These are phyloP conservation scores for Candida sanyaensis DNA, from an alignment of 1,139 yeast genomes.

Conservation along the genomic window DNA sequence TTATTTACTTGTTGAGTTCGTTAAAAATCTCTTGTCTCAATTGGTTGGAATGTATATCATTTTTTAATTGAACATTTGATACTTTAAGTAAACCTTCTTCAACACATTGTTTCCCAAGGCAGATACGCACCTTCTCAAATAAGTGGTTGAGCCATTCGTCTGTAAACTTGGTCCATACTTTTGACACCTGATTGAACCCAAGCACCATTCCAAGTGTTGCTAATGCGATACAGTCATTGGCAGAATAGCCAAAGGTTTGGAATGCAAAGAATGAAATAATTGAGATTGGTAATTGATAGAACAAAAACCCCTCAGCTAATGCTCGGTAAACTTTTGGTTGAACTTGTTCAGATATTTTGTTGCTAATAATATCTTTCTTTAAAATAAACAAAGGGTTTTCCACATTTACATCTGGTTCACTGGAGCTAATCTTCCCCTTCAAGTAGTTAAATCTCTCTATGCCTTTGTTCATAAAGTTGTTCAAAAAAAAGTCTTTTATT, in stretches of 20 bases:
- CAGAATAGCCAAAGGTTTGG: conserved; percentile 36
- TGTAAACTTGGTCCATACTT: conserved; percentile 35
- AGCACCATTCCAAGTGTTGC: conserved; percentile 42
- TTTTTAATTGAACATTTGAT: conserved; percentile 24
- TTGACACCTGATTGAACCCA: conserved; percentile 47
- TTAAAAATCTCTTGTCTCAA: conserved; percentile 22
- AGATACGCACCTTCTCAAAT: conserved; percentile 37
- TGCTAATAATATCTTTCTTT: conserved; percentile 31
- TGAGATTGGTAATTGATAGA: conserved; percentile 43
- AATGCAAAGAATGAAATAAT: conserved; percentile 33
- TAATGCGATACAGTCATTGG: conserved; percentile 37
- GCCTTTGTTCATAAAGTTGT: conserved; percentile 40
- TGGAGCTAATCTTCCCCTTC: conserved; percentile 38
- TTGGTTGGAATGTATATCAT: conserved; percentile 21
- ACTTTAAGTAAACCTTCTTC: conserved; percentile 42
- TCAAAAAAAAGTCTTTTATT: conserved; percentile 39
- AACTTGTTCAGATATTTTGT: conserved; percentile 30
- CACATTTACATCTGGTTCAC: conserved; percentile 7
- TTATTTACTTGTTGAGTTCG: conserved; percentile 15
- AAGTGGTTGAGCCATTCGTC: conserved; percentile 30
- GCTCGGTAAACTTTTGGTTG: conserved; percentile 41
- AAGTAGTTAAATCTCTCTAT: conserved; percentile 41
- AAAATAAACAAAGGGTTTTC: conserved; percentile 35
- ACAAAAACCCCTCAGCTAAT: conserved; percentile 32
- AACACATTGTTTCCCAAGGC: conserved; percentile 39